phyloP scores from a whole-genome alignment of 73 alveolate species.

The Effrenium voratum region DNA sequence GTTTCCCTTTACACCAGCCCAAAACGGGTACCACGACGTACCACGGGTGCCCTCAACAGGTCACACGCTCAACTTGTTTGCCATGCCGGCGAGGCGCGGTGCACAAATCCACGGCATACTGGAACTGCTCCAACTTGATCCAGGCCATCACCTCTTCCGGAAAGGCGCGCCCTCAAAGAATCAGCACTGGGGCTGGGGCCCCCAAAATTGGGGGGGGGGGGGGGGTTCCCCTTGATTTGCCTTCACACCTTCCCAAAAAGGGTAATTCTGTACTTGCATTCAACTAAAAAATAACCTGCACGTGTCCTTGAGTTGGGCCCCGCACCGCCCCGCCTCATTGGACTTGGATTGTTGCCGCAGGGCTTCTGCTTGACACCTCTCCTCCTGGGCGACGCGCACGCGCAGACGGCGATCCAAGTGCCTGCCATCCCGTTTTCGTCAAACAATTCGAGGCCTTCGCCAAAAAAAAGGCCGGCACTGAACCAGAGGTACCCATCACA shows the following conservation, averaged over 20 bases:
- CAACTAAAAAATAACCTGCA: too few species aligned
- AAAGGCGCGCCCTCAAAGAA: neutral
- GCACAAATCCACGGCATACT: slow-evolving; percentile 31
- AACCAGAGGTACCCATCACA: neutral
- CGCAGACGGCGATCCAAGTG: too few species aligned
- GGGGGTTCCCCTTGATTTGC: neutral
- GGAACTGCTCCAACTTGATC: slow-evolving; percentile 68
- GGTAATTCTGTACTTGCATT: too few species aligned
- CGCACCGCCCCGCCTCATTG: slow-evolving; percentile 26
- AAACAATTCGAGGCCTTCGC: neutral
- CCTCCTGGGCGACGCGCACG: slow-evolving; percentile 39
- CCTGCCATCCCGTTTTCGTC: neutral
- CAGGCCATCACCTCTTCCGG: slow-evolving; percentile 39
- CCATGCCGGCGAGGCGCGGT: slow-evolving; percentile 19
- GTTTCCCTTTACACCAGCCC: too few species aligned
- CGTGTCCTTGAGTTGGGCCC: neutral
- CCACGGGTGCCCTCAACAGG: too few species aligned
- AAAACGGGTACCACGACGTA: too few species aligned
- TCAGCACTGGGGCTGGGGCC: neutral
- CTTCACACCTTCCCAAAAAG: neutral
- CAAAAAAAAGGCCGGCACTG: neutral
- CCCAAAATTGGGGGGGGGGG: neutral
- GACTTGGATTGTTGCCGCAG: slow-evolving; percentile 28
- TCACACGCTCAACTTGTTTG: too few species aligned
- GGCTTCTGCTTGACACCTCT: neutral